These are phyloP conservation scores for Amesomyces nigricolor DNA, from an alignment of 2,329 filamentous ascomycete genomes.

Conservation along the genomic window DNA sequence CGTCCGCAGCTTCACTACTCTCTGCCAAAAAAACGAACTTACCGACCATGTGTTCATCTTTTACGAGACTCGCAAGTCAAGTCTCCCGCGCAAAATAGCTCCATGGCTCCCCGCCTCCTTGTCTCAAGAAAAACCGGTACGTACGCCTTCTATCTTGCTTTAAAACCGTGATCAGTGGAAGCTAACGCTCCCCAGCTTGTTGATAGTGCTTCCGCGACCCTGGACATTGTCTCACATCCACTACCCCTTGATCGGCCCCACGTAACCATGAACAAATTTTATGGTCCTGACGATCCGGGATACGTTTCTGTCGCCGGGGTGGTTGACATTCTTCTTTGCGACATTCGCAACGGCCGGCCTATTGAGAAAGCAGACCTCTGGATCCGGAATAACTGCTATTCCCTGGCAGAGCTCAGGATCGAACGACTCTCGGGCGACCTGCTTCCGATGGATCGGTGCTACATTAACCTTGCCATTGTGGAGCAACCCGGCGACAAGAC, in stretches of 20 bases:
- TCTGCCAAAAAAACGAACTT: slow-evolving; percentile 13
- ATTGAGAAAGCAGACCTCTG: slow-evolving; percentile 22
- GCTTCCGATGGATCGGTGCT: slow-evolving; percentile 34
- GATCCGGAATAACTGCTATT: slow-evolving; percentile 27
- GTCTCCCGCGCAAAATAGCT: slow-evolving; percentile 19
- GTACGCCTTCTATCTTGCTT: background rate
- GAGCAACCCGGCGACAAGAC: slow-evolving; percentile 20
- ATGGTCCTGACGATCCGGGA: slow-evolving; percentile 2
- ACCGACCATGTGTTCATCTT: slow-evolving; percentile 21
- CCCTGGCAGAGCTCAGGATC: slow-evolving; percentile 26
- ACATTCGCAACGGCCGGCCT: slow-evolving; percentile 17
- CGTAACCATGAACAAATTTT: slow-evolving; percentile 29
- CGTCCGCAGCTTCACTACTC: slow-evolving; percentile 22
- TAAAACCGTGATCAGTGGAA: too few species aligned
- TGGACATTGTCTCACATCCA: slow-evolving; percentile 26
- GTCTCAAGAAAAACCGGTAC: slow-evolving; percentile 13
- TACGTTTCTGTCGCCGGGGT: slow-evolving; percentile 17
- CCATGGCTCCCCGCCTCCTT: slow-evolving; percentile 17
- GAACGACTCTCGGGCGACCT: slow-evolving; percentile 33
- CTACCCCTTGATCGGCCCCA: slow-evolving; percentile 25
- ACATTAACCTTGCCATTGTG: slow-evolving; percentile 38
- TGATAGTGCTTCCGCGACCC: slow-evolving; percentile 22
- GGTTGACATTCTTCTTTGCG: slow-evolving; percentile 18
- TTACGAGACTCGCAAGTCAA: slow-evolving; percentile 24
- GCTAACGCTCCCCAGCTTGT: slow-evolving; percentile 25